Percentiles rank a stretch among this genome's conserved stretches.
These are phyloP conservation scores for Fraxinus greggii DNA, from an alignment of 305 asterid genomes.

Conservation along the genomic window DNA sequence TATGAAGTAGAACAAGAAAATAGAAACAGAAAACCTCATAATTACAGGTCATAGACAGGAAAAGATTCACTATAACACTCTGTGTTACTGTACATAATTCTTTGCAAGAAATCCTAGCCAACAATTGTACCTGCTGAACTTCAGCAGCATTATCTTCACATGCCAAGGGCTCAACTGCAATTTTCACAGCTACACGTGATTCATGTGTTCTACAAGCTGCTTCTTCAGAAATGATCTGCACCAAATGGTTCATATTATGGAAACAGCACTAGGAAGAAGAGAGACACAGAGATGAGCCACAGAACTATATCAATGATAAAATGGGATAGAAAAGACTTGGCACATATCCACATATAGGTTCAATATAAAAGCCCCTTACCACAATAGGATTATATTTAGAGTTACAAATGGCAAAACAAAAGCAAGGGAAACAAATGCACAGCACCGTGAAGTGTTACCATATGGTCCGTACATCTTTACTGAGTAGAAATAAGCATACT, in stretches of 20 bases:
- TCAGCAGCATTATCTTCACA: conserved; percentile 39
- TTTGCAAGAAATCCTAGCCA: conserved; percentile 10
- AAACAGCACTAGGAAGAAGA: conserved; percentile 8
- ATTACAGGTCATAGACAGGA: conserved; percentile 5
- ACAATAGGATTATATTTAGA: neutral
- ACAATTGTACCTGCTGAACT: conserved; percentile 59
- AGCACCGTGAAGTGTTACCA: neutral
- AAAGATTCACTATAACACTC: conserved; percentile 6
- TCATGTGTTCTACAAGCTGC: conserved; percentile 38
- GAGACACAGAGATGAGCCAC: conserved; percentile 8
- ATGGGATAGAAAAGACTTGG: neutral
- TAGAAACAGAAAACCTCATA: conserved; percentile 7
- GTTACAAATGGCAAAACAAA: neutral
- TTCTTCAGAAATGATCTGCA: conserved; percentile 58
- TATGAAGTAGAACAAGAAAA: conserved; percentile 25
- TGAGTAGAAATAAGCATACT: neutral
- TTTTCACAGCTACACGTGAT: conserved; percentile 28
- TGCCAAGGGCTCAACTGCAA: conserved; percentile 36
- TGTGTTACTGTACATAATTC: conserved; percentile 15
- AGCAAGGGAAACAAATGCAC: neutral
- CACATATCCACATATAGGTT: neutral
- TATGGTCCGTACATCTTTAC: neutral
- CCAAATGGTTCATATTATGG: conserved; percentile 22
- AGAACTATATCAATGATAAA: neutral
- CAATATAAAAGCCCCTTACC: neutral